A percentile compares a stretch with the other conserved stretches of the same genome.
Conservation (phyloP, 2,329 filamentous ascomycete genomes). For the Byssochlamys sp. region DNA sequence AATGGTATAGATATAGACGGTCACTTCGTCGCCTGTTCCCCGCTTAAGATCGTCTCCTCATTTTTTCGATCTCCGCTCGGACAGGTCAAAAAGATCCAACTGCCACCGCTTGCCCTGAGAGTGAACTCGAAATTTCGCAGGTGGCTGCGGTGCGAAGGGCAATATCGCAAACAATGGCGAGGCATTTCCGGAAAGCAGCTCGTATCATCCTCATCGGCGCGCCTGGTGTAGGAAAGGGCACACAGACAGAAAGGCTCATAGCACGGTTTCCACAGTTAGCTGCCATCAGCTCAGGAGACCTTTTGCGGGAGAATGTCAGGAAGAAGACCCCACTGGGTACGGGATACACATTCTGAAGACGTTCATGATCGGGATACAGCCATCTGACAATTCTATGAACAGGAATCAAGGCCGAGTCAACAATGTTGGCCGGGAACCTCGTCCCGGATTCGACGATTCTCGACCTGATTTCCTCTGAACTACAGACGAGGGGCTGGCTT, state of each 20-base stretch:
- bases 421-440: slow-evolving; percentile 80
- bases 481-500: slow-evolving; percentile 78
- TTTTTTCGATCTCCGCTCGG: not conserved
- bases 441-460: slow-evolving; percentile 87
- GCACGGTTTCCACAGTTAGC: slow-evolving; percentile 78
- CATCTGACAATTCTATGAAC: slow-evolving; percentile 9
- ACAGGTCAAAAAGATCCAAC: not conserved
- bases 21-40: not conserved
- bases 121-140: not conserved
- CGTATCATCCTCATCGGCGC: slow-evolving; percentile 90
- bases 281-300: slow-evolving; percentile 85
- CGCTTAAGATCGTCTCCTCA: not conserved
- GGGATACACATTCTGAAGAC: slow-evolving; percentile 12
- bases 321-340: slow-evolving; percentile 73
- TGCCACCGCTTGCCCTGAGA: not conserved
- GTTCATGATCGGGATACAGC: not conserved
- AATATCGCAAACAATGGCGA: slow-evolving; percentile 26
- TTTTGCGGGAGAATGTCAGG: slow-evolving; percentile 86
- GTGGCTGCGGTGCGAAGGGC: not conserved
- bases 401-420: slow-evolving; percentile 84
- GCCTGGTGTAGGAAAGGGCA: slow-evolving; percentile 94
- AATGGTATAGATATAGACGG: not conserved
- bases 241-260: slow-evolving; percentile 82
- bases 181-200: slow-evolving; percentile 64
- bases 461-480: slow-evolving; percentile 81